Conservation (phyloP, 1,139 yeast genomes). For the Casaregolazyma suthepensis region DNA sequence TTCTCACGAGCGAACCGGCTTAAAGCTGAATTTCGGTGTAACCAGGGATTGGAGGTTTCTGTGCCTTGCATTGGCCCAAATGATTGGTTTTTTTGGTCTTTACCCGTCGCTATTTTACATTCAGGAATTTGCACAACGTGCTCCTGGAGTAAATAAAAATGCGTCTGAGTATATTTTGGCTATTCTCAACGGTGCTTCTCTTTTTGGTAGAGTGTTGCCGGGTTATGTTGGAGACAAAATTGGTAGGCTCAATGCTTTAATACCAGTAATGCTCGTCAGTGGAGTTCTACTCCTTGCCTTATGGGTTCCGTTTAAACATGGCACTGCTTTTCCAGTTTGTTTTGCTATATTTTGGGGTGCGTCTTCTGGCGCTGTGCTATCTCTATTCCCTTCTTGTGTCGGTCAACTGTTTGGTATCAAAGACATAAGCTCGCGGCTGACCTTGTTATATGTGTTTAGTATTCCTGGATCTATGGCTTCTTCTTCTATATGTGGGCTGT, state of each 20-base stretch:
- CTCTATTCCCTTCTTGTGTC: slow-evolving; percentile 36
- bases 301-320: slow-evolving; percentile 25
- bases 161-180: slow-evolving; percentile 35
- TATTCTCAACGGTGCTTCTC: slow-evolving; percentile 44
- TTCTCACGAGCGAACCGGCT: slow-evolving; percentile 16
- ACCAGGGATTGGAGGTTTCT: slow-evolving; percentile 18
- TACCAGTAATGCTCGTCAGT: slow-evolving; percentile 28
- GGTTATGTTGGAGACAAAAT: slow-evolving; percentile 42
- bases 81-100: slow-evolving; percentile 33
- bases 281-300: slow-evolving; percentile 25
- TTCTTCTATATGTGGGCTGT: slow-evolving; percentile 45
- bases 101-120: slow-evolving; percentile 38
- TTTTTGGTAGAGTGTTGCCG: slow-evolving; percentile 46
- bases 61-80: slow-evolving; percentile 21
- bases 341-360: slow-evolving; percentile 45
- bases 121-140: slow-evolving; percentile 34
- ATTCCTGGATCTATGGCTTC: slow-evolving; percentile 44
- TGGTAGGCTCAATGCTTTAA: slow-evolving; percentile 37
- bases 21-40: slow-evolving; percentile 17
- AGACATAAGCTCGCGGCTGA: slow-evolving; percentile 41
- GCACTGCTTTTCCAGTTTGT: slow-evolving; percentile 24
- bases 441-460: slow-evolving; percentile 51
- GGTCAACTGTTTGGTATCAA: slow-evolving; percentile 47
- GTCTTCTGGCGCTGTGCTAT: slow-evolving; percentile 37
- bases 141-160: slow-evolving; percentile 27